Conservation (phyloP, 2,329 filamentous ascomycete species). For the Aspergillus ustus region DNA sequence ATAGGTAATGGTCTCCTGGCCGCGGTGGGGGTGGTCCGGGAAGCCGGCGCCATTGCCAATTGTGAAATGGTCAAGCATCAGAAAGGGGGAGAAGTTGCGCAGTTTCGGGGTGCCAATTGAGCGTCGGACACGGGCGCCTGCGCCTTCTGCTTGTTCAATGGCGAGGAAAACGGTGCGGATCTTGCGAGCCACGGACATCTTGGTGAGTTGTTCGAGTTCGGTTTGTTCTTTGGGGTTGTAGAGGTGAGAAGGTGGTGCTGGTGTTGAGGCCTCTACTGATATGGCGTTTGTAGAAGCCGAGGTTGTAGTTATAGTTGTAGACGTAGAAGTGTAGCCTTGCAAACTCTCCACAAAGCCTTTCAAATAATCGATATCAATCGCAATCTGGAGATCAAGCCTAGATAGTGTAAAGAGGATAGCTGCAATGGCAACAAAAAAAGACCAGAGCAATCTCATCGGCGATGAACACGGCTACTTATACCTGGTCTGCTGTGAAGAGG, state of each 20-base stretch:
- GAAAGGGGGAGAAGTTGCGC: constrained; percentile 86
- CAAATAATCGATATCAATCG: constrained; percentile 25
- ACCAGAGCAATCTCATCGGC: constrained; percentile 42
- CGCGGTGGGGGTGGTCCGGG: constrained; percentile 82
- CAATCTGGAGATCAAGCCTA: constrained; percentile 25
- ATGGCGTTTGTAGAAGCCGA: background rate
- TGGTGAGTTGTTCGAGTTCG: constrained; percentile 45
- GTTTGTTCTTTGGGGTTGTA: constrained; percentile 15
- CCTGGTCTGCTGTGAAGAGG: background rate
- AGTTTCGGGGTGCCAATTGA: constrained; percentile 84
- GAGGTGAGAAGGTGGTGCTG: background rate
- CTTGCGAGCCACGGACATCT: constrained; percentile 72
- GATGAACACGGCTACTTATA: constrained; percentile 37
- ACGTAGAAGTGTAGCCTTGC: constrained; percentile 21
- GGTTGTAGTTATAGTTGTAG: constrained; percentile 13
- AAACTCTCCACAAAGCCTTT: constrained; percentile 19
- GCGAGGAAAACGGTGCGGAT: constrained; percentile 86
- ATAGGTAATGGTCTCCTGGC: constrained; percentile 90
- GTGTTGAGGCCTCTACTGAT: background rate
- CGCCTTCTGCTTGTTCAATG: constrained; percentile 83
- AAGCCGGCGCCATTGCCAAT: constrained; percentile 82
- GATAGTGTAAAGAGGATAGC: constrained; percentile 33
- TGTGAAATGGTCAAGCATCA: constrained; percentile 95
- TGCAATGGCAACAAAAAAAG: constrained; percentile 43
- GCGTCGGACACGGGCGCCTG: constrained; percentile 82